Percentiles rank a stretch among this genome's conserved stretches.
These are phyloP conservation scores for Aspergillus pseudonomiae DNA, from an alignment of 2,329 filamentous ascomycete species.

Conservation along the genomic window DNA sequence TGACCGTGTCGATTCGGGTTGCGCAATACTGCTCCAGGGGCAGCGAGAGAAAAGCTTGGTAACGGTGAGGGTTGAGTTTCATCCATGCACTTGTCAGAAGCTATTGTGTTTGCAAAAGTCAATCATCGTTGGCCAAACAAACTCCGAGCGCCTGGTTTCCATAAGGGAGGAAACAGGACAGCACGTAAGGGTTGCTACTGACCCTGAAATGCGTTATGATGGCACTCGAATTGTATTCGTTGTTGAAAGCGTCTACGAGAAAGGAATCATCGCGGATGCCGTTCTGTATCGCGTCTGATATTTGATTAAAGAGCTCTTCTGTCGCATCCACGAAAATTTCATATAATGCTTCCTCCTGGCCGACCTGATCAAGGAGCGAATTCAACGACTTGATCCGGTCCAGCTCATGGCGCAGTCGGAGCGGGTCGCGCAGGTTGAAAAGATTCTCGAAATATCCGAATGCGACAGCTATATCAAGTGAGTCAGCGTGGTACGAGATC, in stretches of 20 bases:
- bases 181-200: slow-evolving; percentile 25
- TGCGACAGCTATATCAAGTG: slow-evolving; percentile 68
- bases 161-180: background rate
- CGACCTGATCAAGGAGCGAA: slow-evolving; percentile 69
- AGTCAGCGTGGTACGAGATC: slow-evolving; percentile 16
- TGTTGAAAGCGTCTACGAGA: slow-evolving; percentile 73
- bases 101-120: slow-evolving; percentile 44
- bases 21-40: slow-evolving; percentile 70
- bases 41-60: slow-evolving; percentile 71
- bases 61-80: slow-evolving; percentile 70
- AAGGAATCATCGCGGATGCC: slow-evolving; percentile 61
- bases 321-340: slow-evolving; percentile 84
- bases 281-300: slow-evolving; percentile 60
- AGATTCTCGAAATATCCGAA: slow-evolving; percentile 93
- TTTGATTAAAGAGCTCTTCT: slow-evolving; percentile 66
- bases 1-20: slow-evolving; percentile 70
- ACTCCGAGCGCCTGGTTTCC: slow-evolving; percentile 12
- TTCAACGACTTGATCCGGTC: slow-evolving; percentile 72
- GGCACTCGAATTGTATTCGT: slow-evolving; percentile 65
- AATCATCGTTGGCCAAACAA: slow-evolving; percentile 19
- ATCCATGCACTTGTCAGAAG: slow-evolving; percentile 84
- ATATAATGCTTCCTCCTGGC: slow-evolving; percentile 69
- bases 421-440: slow-evolving; percentile 66
- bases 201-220: slow-evolving; percentile 84
- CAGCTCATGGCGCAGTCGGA: slow-evolving; percentile 70